Evolutionary conservation across 768 basidiomycete species (phyloP), one percentile per base, ranked within the genome.

Genomic region (Gloeostereum incarnatum): DNA sequence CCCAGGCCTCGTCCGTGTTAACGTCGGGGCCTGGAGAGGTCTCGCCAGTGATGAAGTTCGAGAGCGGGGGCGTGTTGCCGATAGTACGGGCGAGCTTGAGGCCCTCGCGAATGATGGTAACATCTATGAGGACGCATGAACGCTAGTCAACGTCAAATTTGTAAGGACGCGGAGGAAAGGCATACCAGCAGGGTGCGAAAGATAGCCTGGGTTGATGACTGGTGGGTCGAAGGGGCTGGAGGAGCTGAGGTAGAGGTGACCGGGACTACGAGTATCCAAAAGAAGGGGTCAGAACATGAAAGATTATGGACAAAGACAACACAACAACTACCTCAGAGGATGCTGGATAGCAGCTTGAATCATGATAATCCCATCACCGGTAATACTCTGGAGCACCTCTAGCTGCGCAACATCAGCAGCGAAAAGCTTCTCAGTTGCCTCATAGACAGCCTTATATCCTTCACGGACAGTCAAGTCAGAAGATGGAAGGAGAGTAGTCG

Each of bases 1-100:
- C 71, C 59, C 72, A 73, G 17, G 13, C 29, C 20, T 79, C 58
- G n/a, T 85, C 81, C 4, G 68, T 69, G 18, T 57, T 51, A 11
- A 81, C 70, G 3, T 45, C 43, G 0, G 68, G 43, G 2, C 78
- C 78, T 0, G 79, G 79, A 6, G 53, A 47, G 5, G 61, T 51
- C 18, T 43, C 42, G 5, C 30, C 31, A 5, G 30, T 52, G 43
- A 69, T 51, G 20, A 53, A 49, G 4, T 46, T 37, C 40, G 50
- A 58, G 6, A 75, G 52, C 2, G 73, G 73, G 5, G 58, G 54
- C 2, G 69, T 66, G 20, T 57, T 49, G 4, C 65, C 68, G 34
- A 75, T 47, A 44, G 48, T 65, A 31, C 73, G 60, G 14, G 71
- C 70, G 38, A 74, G 60, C 49, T 66, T 68, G 20, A 69, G 55